These are phyloP conservation scores for Colletotrichum aenigma DNA, from an alignment of 2,329 filamentous ascomycete genomes.

Conservation along the genomic window DNA sequence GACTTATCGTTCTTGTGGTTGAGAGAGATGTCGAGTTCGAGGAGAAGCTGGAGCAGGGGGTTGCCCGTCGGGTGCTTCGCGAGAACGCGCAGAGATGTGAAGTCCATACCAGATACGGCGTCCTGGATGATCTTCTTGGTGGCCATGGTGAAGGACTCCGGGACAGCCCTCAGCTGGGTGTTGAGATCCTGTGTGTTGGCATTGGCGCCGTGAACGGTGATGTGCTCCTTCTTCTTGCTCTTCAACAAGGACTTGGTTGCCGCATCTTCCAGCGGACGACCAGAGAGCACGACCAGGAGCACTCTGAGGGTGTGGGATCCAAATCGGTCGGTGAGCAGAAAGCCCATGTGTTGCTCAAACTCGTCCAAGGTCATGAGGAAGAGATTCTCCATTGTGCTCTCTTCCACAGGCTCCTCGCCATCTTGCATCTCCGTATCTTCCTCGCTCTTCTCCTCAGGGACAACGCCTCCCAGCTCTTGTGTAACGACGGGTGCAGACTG, in stretches of 20 bases:
- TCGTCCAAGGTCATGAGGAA: constrained; percentile 86
- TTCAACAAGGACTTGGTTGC: constrained; percentile 77
- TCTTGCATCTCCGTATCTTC: constrained; percentile 44
- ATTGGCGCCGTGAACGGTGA: constrained; percentile 64
- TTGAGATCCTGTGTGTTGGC: constrained; percentile 40
- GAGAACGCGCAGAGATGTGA: constrained; percentile 80
- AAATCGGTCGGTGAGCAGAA: constrained; percentile 84
- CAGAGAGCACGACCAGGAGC: constrained; percentile 83
- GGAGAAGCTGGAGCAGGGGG: constrained; percentile 86
- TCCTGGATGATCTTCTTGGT: constrained; percentile 83
- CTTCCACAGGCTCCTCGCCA: constrained; percentile 50
- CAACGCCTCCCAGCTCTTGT: constrained; percentile 64
- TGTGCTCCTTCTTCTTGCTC: constrained; percentile 90
- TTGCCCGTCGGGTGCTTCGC: constrained; percentile 91
- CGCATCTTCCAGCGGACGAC: constrained; percentile 75
- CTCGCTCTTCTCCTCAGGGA: constrained; percentile 47
- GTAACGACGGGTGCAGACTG: constrained; percentile 81
- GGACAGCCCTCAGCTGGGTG: constrained; percentile 63
- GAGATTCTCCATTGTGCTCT: constrained; percentile 78
- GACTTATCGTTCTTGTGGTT: constrained; percentile 71
- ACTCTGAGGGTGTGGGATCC: constrained; percentile 91
- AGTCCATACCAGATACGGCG: constrained; percentile 75
- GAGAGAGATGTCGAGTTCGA: constrained; percentile 83
- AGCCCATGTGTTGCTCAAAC: constrained; percentile 83
- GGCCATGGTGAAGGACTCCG: constrained; percentile 77